These are phyloP conservation scores for Glycyrrhiza uralensis DNA, from an alignment of 306 rosid species.

Conservation along the genomic window DNA sequence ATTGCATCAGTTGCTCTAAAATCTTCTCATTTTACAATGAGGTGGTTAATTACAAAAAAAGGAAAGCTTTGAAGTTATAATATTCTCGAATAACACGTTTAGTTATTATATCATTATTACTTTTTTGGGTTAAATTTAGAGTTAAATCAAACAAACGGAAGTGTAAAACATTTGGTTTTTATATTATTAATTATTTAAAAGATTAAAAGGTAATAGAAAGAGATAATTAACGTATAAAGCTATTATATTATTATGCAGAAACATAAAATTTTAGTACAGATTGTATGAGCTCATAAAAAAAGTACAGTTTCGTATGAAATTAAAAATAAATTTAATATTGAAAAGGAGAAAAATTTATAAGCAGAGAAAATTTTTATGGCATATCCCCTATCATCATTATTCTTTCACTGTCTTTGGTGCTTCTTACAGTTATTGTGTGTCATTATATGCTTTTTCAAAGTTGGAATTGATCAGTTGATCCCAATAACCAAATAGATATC, in stretches of 20 bases:
- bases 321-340: neutral
- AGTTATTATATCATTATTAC: too few species aligned
- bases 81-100: too few species aligned
- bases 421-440: slow-evolving; percentile 14
- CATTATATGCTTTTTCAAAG: slow-evolving; percentile 5
- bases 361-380: neutral
- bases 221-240: neutral
- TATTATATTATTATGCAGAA: too few species aligned
- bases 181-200: neutral
- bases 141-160: neutral
- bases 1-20: too few species aligned
- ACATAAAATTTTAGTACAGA: too few species aligned
- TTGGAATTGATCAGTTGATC: neutral
- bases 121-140: too few species aligned
- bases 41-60: too few species aligned
- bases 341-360: neutral
- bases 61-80: too few species aligned
- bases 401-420: neutral
- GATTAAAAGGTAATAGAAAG: neutral
- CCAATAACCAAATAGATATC: neutral
- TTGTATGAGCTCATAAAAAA: too few species aligned
- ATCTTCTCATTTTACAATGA: too few species aligned
- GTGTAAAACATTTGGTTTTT: neutral
- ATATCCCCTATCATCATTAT: neutral
- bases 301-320: too few species aligned